Evolutionary conservation across 257 asterid genomes (phyloP), one percentile per base, ranked within the genome.

Genomic region (Ilex aquifolium): DNA sequence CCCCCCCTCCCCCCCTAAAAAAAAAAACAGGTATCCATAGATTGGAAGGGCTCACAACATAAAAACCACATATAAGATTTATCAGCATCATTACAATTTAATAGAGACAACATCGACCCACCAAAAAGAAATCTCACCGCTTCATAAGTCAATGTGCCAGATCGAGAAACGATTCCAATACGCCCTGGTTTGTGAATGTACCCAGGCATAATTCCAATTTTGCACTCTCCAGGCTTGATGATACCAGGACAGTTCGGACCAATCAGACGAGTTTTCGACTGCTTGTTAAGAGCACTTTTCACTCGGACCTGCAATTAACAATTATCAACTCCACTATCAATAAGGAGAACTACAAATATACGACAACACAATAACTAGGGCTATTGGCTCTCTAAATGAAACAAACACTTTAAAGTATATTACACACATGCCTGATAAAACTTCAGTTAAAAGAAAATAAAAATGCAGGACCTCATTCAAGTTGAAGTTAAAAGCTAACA

Each of bases 231-330:
- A 29, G 99, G 99, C 77, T 92, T 92, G 80, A 89, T 92, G 60
- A 92, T 92, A 60, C 99, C 99, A 10, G 99, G 99, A 72, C 99
- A 92, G 71, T 92, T 92, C 50, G 99, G 99, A 68, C 97, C 97
- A 64, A 92, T 89, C 46, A 92, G 87, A 57, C 90, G 86, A 60
- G 99, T 92, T 77, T 84, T 89, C 10, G 95, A 82, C 72, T 92
- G 97, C 68, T 74, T 59, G 72, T 87, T 85, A 59, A 92, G 80
- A 63, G 97, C 95, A 69, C 94, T 94, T 73, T 89, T 92, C 60
- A 88, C 95, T 6, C 82, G 75, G 52, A 91, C 95, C 96, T 88
- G 80, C 65, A 84, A 55, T 69, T 56, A 16, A 46, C 2, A 8
- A 53, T 53, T 7, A 53, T 14, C 27, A 53, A 17, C 57, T 53